These are phyloP conservation scores for Baeospora myosura DNA, from an alignment of 1,284 basidiomycete genomes.

Conservation along the genomic window DNA sequence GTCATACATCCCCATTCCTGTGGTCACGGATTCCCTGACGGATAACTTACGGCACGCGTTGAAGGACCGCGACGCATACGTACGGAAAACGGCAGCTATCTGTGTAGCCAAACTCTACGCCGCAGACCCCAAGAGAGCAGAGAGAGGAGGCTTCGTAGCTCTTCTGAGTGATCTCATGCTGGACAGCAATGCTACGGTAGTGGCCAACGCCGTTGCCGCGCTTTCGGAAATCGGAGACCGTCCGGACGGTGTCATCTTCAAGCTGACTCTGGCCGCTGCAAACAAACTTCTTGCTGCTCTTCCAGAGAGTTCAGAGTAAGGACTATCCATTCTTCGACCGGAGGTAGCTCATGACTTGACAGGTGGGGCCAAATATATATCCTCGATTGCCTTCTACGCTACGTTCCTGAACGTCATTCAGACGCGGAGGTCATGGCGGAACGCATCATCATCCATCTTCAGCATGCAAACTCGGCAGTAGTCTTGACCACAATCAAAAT, in stretches of 20 bases:
- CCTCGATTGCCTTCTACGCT: slow-evolving; percentile 88
- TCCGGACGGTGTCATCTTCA: slow-evolving; percentile 85
- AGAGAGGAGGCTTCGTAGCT: slow-evolving; percentile 80
- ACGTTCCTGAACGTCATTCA: slow-evolving; percentile 79
- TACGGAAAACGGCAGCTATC: slow-evolving; percentile 93
- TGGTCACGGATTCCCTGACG: slow-evolving; percentile 71
- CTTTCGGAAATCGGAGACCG: slow-evolving; percentile 87
- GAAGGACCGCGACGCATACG: slow-evolving; percentile 88
- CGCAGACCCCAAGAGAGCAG: slow-evolving; percentile 78
- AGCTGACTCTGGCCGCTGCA: slow-evolving; percentile 75
- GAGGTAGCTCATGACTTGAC: slow-evolving; percentile 8
- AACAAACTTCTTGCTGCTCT: slow-evolving; percentile 81
- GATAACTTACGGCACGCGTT: slow-evolving; percentile 85
- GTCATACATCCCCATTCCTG: slow-evolving; percentile 88
- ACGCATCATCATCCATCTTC: slow-evolving; percentile 84
- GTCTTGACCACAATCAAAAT: slow-evolving; percentile 93
- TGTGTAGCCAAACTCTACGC: slow-evolving; percentile 89
- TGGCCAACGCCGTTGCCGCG: slow-evolving; percentile 92
- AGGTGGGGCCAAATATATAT: slow-evolving; percentile 99
- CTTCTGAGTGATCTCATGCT: slow-evolving; percentile 83
- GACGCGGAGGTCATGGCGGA: slow-evolving; percentile 95
- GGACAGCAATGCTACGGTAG: slow-evolving; percentile 91
- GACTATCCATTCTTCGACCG: slow-evolving; percentile 10
- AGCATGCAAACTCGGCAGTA: slow-evolving; percentile 93
- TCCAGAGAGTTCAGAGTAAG: slow-evolving; percentile 87